phyloP scores from a whole-genome alignment of 805 yeast genomes.

The Kuraishia floccosa region DNA sequence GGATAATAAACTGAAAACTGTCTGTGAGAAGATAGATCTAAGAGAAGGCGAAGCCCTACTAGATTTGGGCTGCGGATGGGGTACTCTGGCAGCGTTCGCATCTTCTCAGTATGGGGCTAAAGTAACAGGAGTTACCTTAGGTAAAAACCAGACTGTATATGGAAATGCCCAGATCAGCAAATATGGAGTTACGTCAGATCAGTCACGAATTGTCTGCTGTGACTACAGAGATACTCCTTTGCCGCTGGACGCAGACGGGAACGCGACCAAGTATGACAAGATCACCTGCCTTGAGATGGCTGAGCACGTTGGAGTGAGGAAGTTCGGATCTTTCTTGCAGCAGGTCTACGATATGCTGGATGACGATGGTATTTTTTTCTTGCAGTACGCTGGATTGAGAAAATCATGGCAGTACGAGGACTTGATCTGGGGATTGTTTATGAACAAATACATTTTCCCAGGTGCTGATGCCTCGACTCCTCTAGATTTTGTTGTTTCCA shows the following conservation, averaged over 20 bases:
- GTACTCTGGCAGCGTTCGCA: constrained; percentile 79
- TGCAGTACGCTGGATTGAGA: constrained; percentile 86
- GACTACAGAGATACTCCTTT: constrained; percentile 89
- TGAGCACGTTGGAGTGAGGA: constrained; percentile 90
- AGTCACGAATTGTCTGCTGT: constrained; percentile 66
- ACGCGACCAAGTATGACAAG: constrained; percentile 52
- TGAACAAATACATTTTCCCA: constrained; percentile 94
- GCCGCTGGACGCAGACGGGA: constrained; percentile 30
- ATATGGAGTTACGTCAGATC: constrained; percentile 59
- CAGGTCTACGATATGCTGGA: constrained; percentile 84
- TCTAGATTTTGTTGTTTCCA: constrained; percentile 66
- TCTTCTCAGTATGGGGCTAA: constrained; percentile 74
- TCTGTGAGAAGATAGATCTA: constrained; percentile 77
- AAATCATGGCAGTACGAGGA: constrained; percentile 94
- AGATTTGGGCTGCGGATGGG: constrained; percentile 96
- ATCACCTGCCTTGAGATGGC: constrained; percentile 92
- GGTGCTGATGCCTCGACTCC: constrained; percentile 98
- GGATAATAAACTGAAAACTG: constrained; percentile 81
- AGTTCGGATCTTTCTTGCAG: constrained; percentile 60
- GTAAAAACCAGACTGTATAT: constrained; percentile 85
- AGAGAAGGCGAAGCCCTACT: constrained; percentile 63
- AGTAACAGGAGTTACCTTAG: constrained; percentile 84
- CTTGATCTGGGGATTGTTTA: constrained; percentile 86
- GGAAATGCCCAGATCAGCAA: constrained; percentile 62
- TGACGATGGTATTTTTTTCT: constrained; percentile 80